Evolutionary conservation across 2,329 filamentous ascomycete species (phyloP).

Genomic region (Whalleya microplaca): DNA sequence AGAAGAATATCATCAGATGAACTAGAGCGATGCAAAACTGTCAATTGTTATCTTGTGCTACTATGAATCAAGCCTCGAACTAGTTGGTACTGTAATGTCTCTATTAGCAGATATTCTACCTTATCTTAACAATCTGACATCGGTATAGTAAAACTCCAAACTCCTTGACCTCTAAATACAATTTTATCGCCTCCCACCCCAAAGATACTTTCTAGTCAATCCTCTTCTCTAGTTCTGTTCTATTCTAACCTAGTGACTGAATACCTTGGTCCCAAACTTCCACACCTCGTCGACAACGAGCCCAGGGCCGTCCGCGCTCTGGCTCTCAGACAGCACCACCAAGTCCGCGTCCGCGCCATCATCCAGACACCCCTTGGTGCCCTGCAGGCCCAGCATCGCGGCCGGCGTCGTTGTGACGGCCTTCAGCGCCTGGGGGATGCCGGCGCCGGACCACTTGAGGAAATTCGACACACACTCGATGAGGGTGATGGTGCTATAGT

Average conservation of each 20-base stretch:
- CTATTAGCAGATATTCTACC: constrained; percentile 6
- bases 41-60: neutral
- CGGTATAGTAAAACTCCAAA: constrained; percentile 6
- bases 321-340: constrained; percentile 65
- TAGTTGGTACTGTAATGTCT: neutral
- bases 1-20: neutral
- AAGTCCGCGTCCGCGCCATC: constrained; percentile 71
- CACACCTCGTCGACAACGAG: constrained; percentile 76
- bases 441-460: constrained; percentile 71
- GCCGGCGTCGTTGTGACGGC: constrained; percentile 79
- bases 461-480: constrained; percentile 85
- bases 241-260: constrained; percentile 9
- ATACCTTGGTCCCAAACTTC: constrained; percentile 71
- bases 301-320: constrained; percentile 48
- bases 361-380: constrained; percentile 67
- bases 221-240: neutral
- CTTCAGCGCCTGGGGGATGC: constrained; percentile 68
- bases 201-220: neutral
- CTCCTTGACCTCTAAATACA: constrained; percentile 12
- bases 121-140: constrained; percentile 5
- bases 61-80: neutral
- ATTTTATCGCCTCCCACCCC: constrained; percentile 8
- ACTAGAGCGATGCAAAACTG: neutral
- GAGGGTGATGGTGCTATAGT: constrained; percentile 69
- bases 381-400: constrained; percentile 71